phyloP scores from a whole-genome alignment of 768 basidiomycete genomes.

The Boletellus sp. region DNA sequence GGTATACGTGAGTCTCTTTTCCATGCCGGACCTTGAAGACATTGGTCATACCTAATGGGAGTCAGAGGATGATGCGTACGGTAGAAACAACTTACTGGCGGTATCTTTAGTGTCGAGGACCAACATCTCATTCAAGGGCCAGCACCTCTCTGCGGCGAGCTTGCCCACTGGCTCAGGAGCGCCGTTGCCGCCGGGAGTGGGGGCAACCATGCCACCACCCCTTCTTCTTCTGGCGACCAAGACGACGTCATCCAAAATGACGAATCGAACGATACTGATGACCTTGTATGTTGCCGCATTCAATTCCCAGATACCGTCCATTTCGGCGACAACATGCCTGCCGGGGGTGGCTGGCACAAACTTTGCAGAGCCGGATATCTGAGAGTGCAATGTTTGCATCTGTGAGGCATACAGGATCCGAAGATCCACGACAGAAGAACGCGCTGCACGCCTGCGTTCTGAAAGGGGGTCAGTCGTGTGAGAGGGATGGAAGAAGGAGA shows the following conservation, averaged over 20 bases:
- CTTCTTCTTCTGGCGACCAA: slow-evolving; percentile 79
- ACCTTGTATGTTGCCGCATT: slow-evolving; percentile 96
- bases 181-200: slow-evolving; percentile 61
- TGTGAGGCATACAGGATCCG: slow-evolving; percentile 92
- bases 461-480: slow-evolving; percentile 4
- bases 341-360: slow-evolving; percentile 90
- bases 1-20: slow-evolving; percentile 93
- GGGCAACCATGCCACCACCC: slow-evolving; percentile 50
- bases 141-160: slow-evolving; percentile 90
- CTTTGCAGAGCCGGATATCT: slow-evolving; percentile 93
- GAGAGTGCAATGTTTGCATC: slow-evolving; percentile 84
- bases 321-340: slow-evolving; percentile 85
- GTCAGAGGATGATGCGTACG: slow-evolving; percentile 1
- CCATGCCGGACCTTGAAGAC: slow-evolving; percentile 93
- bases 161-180: slow-evolving; percentile 59
- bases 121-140: slow-evolving; percentile 89
- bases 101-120: slow-evolving; percentile 97
- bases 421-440: slow-evolving; percentile 94
- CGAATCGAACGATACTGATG: slow-evolving; percentile 81
- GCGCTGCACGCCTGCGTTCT: slow-evolving; percentile 59
- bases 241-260: slow-evolving; percentile 88
- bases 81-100: slow-evolving; percentile 55
- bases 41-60: slow-evolving; percentile 70
- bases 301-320: slow-evolving; percentile 76
- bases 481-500: slow-evolving; percentile 25